Evolutionary conservation across 805 yeast genomes (phyloP).

Genomic region (Kuraishia cidri): DNA sequence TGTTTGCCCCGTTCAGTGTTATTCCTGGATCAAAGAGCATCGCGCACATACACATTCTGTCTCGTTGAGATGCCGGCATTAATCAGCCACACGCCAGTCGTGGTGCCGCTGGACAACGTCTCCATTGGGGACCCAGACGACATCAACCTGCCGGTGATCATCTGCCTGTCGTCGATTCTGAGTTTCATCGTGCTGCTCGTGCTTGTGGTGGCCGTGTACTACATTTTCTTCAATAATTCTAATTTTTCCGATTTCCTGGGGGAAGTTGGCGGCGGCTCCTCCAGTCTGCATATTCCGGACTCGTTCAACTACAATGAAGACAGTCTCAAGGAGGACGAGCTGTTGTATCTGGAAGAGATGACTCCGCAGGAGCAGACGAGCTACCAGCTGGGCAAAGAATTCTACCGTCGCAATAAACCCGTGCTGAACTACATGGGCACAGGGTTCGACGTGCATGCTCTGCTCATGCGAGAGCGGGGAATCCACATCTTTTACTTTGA

Average conservation of each 20-base stretch:
- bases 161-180: constrained; percentile 14
- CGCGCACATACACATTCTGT: no score
- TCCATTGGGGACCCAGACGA: constrained; percentile 5
- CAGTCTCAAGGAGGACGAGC: constrained; percentile 9
- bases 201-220: constrained; percentile 14
- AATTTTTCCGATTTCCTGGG: neutral
- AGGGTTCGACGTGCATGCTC: constrained; percentile 10
- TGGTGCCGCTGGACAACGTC: neutral
- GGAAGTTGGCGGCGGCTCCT: constrained; percentile 7
- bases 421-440: constrained; percentile 13
- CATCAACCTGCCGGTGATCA: constrained; percentile 7
- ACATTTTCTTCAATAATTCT: constrained; percentile 14
- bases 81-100: no score
- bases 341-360: constrained; percentile 10
- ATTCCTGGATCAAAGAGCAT: no score
- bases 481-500: constrained; percentile 21
- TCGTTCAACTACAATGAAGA: constrained; percentile 9
- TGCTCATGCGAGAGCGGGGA: constrained; percentile 24
- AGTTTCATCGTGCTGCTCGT: constrained; percentile 14
- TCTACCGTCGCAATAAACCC: constrained; percentile 14
- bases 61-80: no score
- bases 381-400: constrained; percentile 14
- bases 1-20: no score
- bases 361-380: constrained; percentile 12
- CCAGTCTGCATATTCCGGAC: constrained; percentile 15